phyloP scores from a whole-genome alignment of 192 early-diverging fungal genomes.

The Backusella parvicylindrica region DNA sequence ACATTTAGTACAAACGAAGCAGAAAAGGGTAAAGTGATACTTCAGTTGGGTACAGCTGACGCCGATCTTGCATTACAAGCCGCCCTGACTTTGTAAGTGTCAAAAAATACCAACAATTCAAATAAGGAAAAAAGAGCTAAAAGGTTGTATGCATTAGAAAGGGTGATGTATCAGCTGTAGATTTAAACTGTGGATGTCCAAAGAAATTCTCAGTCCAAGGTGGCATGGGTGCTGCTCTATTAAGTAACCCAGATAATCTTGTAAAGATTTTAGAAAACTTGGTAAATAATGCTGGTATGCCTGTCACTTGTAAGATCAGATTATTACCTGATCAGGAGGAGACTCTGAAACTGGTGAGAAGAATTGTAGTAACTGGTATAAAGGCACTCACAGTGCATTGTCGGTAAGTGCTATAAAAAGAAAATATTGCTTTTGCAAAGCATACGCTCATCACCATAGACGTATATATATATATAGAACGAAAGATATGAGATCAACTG shows the following conservation, averaged over 20 bases:
- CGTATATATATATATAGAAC: slow-evolving; percentile 35
- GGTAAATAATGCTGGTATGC: slow-evolving; percentile 68
- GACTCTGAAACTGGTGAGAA: slow-evolving; percentile 76
- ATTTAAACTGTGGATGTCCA: slow-evolving; percentile 98
- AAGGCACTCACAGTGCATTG: slow-evolving; percentile 89
- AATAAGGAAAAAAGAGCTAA: neutral
- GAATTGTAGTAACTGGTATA: slow-evolving; percentile 84
- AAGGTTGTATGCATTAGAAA: slow-evolving; percentile 46
- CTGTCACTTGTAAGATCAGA: slow-evolving; percentile 87
- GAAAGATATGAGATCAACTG: slow-evolving; percentile 68
- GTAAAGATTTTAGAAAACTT: slow-evolving; percentile 65
- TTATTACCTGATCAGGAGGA: slow-evolving; percentile 71
- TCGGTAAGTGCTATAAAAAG: slow-evolving; percentile 40
- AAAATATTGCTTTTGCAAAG: too few relatives aligned
- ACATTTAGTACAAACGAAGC: slow-evolving; percentile 72
- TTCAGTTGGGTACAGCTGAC: slow-evolving; percentile 91
- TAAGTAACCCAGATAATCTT: slow-evolving; percentile 80
- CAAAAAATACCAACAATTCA: neutral
- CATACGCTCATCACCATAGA: too few relatives aligned
- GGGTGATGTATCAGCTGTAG: slow-evolving; percentile 85
- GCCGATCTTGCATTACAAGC: slow-evolving; percentile 85
- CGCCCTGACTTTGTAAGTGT: slow-evolving; percentile 69
- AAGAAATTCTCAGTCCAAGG: slow-evolving; percentile 92
- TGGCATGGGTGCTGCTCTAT: slow-evolving; percentile 92
- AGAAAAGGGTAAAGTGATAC: slow-evolving; percentile 77